These are phyloP conservation scores for Acanthamoeba culbertsoni DNA, from an alignment of 208 protist species.

Conservation along the genomic window DNA sequence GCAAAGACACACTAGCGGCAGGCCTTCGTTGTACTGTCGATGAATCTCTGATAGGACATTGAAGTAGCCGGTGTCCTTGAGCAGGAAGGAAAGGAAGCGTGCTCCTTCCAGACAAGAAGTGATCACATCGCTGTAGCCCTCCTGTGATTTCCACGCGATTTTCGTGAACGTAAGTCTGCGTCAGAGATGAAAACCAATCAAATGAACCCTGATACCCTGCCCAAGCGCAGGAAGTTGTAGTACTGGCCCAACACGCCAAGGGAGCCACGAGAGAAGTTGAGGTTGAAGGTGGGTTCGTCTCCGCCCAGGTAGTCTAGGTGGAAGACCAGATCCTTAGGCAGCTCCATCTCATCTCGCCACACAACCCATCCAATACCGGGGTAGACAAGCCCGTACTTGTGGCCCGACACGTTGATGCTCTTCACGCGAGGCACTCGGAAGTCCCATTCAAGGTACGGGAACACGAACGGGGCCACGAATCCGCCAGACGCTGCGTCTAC, in stretches of 20 bases:
- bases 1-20: background rate
- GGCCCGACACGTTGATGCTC: slow-evolving; percentile 62
- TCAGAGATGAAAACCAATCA: too few relatives aligned
- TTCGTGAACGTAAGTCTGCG: background rate
- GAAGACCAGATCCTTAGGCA: slow-evolving; percentile 67
- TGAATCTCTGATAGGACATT: background rate
- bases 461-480: slow-evolving; percentile 71
- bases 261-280: slow-evolving; percentile 63
- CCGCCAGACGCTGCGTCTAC: slow-evolving; percentile 75
- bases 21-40: background rate
- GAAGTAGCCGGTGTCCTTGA: slow-evolving; percentile 37
- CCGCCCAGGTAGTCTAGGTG: slow-evolving; percentile 65
- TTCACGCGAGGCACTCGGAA: slow-evolving; percentile 67
- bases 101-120: slow-evolving; percentile 27
- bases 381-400: slow-evolving; percentile 64
- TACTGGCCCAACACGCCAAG: slow-evolving; percentile 61
- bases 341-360: slow-evolving; percentile 62
- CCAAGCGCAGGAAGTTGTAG: slow-evolving; percentile 63
- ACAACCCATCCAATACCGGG: slow-evolving; percentile 71
- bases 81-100: slow-evolving; percentile 36
- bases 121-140: slow-evolving; percentile 10
- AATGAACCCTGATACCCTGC: slow-evolving; percentile 32
- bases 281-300: slow-evolving; percentile 59
- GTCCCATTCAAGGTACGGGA: slow-evolving; percentile 50
- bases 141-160: background rate